phyloP scores from a whole-genome alignment of 2,329 filamentous ascomycete species.

The Trichophyton simii region DNA sequence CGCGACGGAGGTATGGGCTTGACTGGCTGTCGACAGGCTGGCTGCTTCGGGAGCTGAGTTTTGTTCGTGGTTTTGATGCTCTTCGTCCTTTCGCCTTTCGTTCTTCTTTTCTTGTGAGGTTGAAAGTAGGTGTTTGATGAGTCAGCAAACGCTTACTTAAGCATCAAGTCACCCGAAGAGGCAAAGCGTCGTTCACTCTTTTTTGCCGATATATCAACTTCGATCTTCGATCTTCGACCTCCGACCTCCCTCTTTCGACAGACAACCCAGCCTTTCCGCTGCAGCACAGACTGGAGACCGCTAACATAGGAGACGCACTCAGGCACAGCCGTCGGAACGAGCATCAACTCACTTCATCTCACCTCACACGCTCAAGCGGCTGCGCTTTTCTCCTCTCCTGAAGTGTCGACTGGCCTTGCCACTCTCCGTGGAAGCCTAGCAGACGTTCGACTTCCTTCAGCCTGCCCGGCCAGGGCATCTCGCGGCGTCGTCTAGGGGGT shows the following conservation, averaged over 20 bases:
- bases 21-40: conserved; percentile 1
- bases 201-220: not conserved
- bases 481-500: not conserved
- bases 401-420: conserved; percentile 18
- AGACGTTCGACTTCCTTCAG: not conserved
- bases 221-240: not conserved
- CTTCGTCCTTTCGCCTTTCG: not conserved
- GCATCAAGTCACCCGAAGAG: not conserved
- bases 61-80: not conserved
- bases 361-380: conserved; percentile 16
- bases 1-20: conserved; percentile 3
- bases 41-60: not conserved
- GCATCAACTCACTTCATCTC: conserved; percentile 1
- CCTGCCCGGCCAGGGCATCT: conserved; percentile 1
- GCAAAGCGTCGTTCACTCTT: not conserved
- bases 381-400: conserved; percentile 23
- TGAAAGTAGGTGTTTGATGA: conserved; percentile 3
- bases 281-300: not conserved
- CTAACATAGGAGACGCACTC: not conserved
- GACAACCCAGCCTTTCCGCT: not conserved
- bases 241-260: not conserved
- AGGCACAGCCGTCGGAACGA: not conserved
- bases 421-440: not conserved
- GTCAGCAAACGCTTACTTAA: not conserved
- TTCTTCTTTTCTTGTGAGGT: not conserved